Percentiles rank a stretch among this genome's conserved stretches.
Evolutionary conservation across 2,329 filamentous ascomycete species (phyloP).

Genomic region (Albifimbria verrucaria): DNA sequence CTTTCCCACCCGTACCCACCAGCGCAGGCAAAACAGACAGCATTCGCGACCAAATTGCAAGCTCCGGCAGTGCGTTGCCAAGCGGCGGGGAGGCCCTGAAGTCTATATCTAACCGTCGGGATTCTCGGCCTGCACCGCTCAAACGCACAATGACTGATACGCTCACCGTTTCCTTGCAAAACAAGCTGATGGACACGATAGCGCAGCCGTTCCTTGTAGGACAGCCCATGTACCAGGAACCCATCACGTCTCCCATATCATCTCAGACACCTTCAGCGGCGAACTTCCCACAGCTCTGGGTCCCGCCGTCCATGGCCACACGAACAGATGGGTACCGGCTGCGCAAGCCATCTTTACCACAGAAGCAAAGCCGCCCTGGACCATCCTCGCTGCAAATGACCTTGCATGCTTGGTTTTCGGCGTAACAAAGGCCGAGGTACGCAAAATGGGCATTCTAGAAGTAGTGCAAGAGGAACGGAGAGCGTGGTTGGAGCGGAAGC

Average conservation of each 20-base stretch:
- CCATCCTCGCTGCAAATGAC: conserved; percentile 93
- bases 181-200: conserved; percentile 80
- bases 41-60: too few species aligned
- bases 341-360: conserved; percentile 98
- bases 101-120: conserved; percentile 28
- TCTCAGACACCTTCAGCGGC: conserved; percentile 36
- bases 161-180: conserved; percentile 69
- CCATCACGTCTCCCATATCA: conserved; percentile 39
- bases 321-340: conserved; percentile 83
- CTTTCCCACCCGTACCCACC: background rate
- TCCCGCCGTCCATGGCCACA: conserved; percentile 76
- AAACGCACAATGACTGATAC: conserved; percentile 89
- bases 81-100: background rate
- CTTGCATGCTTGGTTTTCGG: conserved; percentile 96
- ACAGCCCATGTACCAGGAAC: conserved; percentile 31
- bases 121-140: conserved; percentile 61
- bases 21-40: background rate
- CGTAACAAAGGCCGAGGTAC: conserved; percentile 93
- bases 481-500: conserved; percentile 84
- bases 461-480: conserved; percentile 88
- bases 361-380: conserved; percentile 87
- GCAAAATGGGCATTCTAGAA: conserved; percentile 91
- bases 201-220: conserved; percentile 71
- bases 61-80: too few species aligned
- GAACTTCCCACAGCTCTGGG: conserved; percentile 45